phyloP scores from a whole-genome alignment of 371 early-diverging fungal genomes.

The Zancudomyces culisetae region DNA sequence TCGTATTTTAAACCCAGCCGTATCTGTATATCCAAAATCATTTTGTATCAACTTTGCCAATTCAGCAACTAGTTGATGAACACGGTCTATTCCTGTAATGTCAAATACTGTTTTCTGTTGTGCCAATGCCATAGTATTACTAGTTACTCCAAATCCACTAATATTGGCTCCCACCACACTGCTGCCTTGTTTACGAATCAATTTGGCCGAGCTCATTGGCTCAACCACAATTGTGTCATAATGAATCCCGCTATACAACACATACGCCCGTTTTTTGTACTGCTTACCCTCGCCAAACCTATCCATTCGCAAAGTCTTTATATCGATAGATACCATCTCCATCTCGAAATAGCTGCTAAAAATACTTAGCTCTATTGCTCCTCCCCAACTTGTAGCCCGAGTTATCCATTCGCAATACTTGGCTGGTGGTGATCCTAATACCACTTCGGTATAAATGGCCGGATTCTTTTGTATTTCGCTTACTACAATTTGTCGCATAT shows the following conservation, averaged over 20 bases:
- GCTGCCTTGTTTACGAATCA: not conserved
- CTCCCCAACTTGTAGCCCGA: slow-evolving; percentile 34
- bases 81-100: slow-evolving; percentile 9
- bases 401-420: slow-evolving; percentile 34
- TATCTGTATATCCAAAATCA: slow-evolving; percentile 29
- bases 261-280: slow-evolving; percentile 17
- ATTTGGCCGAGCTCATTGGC: slow-evolving; percentile 1
- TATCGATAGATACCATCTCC: slow-evolving; percentile 38
- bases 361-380: slow-evolving; percentile 39
- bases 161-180: not conserved
- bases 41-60: slow-evolving; percentile 25
- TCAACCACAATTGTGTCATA: slow-evolving; percentile 37
- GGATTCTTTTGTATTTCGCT: slow-evolving; percentile 19
- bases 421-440: slow-evolving; percentile 19
- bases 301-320: slow-evolving; percentile 24
- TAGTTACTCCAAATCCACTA: not conserved
- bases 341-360: slow-evolving; percentile 14
- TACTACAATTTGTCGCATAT: slow-evolving; percentile 7
- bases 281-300: slow-evolving; percentile 27
- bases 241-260: slow-evolving; percentile 36
- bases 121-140: no score
- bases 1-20: slow-evolving; percentile 26
- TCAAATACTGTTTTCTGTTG: no score
- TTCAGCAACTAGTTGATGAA: slow-evolving; percentile 11
- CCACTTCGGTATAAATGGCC: slow-evolving; percentile 23